Conservation (phyloP, 768 basidiomycete genomes). For the Trametes meyenii region DNA sequence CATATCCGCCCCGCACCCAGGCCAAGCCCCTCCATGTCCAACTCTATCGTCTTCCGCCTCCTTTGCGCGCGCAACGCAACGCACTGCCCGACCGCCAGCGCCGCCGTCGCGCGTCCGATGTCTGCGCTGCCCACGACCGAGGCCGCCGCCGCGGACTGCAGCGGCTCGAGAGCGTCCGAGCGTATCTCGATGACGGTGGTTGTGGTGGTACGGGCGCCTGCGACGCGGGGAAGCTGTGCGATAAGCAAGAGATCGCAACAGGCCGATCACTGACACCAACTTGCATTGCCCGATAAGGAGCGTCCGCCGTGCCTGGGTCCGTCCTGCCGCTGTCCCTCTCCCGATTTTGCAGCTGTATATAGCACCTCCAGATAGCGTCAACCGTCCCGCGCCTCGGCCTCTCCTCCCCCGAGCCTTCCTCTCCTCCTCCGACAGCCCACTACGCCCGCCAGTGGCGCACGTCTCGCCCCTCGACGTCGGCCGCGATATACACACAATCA, state of each 20-base stretch:
- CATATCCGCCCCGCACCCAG: constrained; percentile 4
- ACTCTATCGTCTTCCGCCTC: not conserved
- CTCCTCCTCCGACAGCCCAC: not conserved
- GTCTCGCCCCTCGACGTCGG: not conserved
- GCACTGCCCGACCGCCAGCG: not conserved
- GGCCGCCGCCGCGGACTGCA: not conserved
- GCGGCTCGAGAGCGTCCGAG: no score
- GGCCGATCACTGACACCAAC: constrained; percentile 13
- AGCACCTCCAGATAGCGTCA: not conserved
- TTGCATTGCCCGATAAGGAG: constrained; percentile 14
- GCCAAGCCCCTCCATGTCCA: constrained; percentile 1
- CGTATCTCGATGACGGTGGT: not conserved
- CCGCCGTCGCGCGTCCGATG: not conserved
- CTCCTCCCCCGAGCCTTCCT: not conserved
- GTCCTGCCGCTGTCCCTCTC: not conserved
- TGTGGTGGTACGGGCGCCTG: not conserved
- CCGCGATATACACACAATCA: not conserved
- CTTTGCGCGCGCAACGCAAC: not conserved
- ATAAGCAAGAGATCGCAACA: constrained; percentile 8
- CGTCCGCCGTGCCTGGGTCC: constrained; percentile 4
- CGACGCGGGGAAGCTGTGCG: constrained; percentile 13
- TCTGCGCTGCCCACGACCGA: not conserved
- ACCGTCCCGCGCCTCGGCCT: not conserved
- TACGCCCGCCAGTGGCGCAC: not conserved
- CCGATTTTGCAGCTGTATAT: not conserved